These are phyloP conservation scores for Lipomyces yamanashiensis DNA, from an alignment of 805 yeast genomes.

Conservation along the genomic window DNA sequence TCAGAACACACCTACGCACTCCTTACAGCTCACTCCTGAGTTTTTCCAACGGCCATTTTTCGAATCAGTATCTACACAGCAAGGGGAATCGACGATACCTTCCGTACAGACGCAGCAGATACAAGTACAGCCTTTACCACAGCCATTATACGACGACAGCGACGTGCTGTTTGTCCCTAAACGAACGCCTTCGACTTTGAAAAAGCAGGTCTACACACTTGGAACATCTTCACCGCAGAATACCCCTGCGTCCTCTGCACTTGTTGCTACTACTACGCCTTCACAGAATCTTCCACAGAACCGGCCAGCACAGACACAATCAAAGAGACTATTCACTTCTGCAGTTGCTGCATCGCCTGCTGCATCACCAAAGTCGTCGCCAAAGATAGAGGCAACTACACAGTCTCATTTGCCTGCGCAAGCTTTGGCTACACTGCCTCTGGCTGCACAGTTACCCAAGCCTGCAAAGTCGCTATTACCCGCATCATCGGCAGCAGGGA, in stretches of 20 bases:
- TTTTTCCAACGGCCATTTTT: slow-evolving; percentile 15
- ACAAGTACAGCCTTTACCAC: slow-evolving; percentile 4
- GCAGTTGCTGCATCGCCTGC: background rate
- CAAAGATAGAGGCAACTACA: background rate
- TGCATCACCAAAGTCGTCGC: background rate
- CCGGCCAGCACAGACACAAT: background rate
- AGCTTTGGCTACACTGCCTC: background rate
- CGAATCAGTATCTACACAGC: background rate
- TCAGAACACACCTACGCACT: slow-evolving; percentile 26
- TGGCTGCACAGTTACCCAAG: background rate
- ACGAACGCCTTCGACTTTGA: slow-evolving; percentile 2
- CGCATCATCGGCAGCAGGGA: too few species aligned
- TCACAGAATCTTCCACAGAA: too few species aligned
- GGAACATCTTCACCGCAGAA: background rate
- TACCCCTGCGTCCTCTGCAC: background rate
- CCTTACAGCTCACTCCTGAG: slow-evolving; percentile 30
- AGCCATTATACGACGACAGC: background rate
- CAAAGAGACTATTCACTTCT: background rate
- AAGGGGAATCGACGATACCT: too few species aligned
- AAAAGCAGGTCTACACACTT: background rate
- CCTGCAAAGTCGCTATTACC: too few species aligned
- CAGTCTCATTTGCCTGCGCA: background rate
- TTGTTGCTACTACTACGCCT: background rate
- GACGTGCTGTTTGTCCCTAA: slow-evolving; percentile 19
- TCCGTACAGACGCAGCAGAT: background rate